Evolutionary conservation across 768 basidiomycete species (phyloP).

Genomic region (Cystofilobasidium macerans): DNA sequence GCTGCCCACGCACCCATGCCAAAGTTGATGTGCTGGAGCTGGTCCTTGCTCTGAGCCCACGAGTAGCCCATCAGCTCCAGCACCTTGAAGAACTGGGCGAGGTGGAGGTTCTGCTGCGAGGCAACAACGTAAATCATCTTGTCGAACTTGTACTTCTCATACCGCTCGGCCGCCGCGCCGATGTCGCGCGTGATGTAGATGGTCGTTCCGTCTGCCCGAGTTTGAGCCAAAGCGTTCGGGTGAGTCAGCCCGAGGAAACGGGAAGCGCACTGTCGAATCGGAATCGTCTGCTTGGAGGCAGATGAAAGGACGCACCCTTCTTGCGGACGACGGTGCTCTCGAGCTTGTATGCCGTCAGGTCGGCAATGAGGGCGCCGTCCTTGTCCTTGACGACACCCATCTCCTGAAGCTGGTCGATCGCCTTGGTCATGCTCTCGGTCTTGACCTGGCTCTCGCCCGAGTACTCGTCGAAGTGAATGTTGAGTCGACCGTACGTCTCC

Average conservation of each 20-base stretch:
- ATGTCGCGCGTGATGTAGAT: slow-evolving; percentile 94
- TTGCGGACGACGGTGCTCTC: slow-evolving; percentile 84
- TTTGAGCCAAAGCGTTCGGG: neutral
- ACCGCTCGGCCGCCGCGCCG: slow-evolving; percentile 82
- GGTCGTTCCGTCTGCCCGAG: slow-evolving; percentile 65
- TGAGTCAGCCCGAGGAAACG: no score
- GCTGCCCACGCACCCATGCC: slow-evolving; percentile 28
- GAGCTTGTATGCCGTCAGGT: slow-evolving; percentile 80
- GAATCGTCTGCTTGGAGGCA: neutral
- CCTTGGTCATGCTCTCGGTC: slow-evolving; percentile 52
- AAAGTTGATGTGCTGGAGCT: slow-evolving; percentile 69
- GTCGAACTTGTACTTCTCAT: slow-evolving; percentile 79
- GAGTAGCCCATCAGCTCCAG: slow-evolving; percentile 78
- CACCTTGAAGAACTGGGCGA: slow-evolving; percentile 86
- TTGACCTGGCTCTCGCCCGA: slow-evolving; percentile 57
- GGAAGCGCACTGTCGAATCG: neutral
- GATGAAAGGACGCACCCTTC: slow-evolving; percentile 38
- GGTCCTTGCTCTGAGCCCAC: slow-evolving; percentile 56
- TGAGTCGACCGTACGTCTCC: slow-evolving; percentile 75
- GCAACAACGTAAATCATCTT: slow-evolving; percentile 90
- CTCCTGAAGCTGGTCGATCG: slow-evolving; percentile 55
- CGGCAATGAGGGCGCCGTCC: slow-evolving; percentile 59
- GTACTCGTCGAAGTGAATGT: slow-evolving; percentile 84
- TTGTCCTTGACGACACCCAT: slow-evolving; percentile 62
- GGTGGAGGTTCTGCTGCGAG: slow-evolving; percentile 53